phyloP scores from a whole-genome alignment of 768 basidiomycete genomes.

The Leucocoprinus leucothites region DNA sequence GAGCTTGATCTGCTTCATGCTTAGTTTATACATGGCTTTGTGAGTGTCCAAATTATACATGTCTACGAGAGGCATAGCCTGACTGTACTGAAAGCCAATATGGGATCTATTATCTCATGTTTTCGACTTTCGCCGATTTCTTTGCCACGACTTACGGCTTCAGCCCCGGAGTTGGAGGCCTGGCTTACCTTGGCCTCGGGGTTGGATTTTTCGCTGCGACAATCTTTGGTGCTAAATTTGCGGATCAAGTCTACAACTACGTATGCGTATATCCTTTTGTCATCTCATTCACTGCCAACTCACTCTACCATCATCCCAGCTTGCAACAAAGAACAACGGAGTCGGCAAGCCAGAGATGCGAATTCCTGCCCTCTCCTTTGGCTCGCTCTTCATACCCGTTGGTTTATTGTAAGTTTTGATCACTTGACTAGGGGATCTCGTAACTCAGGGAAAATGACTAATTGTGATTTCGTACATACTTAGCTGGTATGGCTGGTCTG shows the following conservation, averaged over 20 bases:
- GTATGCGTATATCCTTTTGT: conserved; percentile 28
- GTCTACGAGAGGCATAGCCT: neutral
- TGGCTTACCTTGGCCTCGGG: conserved; percentile 53
- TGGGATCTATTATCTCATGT: conserved; percentile 71
- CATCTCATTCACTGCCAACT: neutral
- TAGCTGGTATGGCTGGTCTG: conserved; percentile 84
- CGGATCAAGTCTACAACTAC: conserved; percentile 43
- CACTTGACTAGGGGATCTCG: neutral
- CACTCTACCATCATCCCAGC: no score
- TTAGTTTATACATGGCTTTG: conserved; percentile 67
- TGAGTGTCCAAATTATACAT: conserved; percentile 26
- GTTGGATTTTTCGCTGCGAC: conserved; percentile 52
- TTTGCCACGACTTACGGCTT: conserved; percentile 54
- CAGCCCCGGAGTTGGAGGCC: conserved; percentile 45
- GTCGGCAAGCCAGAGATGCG: conserved; percentile 74
- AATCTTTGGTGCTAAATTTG: conserved; percentile 44
- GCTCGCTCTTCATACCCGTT: conserved; percentile 65
- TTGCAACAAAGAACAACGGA: conserved; percentile 53
- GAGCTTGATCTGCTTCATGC: conserved; percentile 62
- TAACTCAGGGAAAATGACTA: neutral
- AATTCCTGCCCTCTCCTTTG: conserved; percentile 69
- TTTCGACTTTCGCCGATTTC: conserved; percentile 61
- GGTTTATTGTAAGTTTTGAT: conserved; percentile 66
- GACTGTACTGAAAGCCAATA: conserved; percentile 9
- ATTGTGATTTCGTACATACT: neutral